Percentiles rank a stretch among this genome's conserved stretches.
Evolutionary conservation across 371 early-diverging fungal species (phyloP).

Genomic region (Coemansia sp.): DNA sequence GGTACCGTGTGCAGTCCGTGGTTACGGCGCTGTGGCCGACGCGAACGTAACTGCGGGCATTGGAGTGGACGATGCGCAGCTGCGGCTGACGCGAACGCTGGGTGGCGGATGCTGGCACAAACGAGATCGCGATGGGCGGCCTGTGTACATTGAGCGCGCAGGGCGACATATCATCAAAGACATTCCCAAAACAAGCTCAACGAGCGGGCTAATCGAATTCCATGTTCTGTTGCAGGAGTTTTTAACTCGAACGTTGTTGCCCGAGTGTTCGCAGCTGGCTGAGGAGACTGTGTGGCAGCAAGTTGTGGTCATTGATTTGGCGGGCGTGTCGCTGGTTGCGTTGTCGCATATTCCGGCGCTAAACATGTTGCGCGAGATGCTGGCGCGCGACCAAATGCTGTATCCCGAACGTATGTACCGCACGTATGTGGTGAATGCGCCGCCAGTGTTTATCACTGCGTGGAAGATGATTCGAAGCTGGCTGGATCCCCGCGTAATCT

Average conservation of each 20-base stretch:
- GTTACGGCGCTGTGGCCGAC: constrained; percentile 66
- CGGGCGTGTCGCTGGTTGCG: constrained; percentile 60
- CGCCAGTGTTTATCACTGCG: constrained; percentile 75
- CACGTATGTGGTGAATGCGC: constrained; percentile 81
- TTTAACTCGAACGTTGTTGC: constrained; percentile 67
- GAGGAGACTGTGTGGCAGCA: constrained; percentile 71
- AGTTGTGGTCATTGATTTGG: constrained; percentile 82
- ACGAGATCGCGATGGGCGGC: constrained; percentile 75
- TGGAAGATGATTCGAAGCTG: constrained; percentile 81
- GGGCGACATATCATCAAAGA: constrained; percentile 71
- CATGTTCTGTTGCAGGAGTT: constrained; percentile 81
- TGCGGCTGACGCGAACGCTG: constrained; percentile 66
- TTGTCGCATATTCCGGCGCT: constrained; percentile 78
- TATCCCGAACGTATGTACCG: constrained; percentile 82
- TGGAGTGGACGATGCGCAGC: constrained; percentile 68
- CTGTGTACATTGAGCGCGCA: constrained; percentile 79
- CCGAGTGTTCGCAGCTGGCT: constrained; percentile 67
- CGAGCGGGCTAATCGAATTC: constrained; percentile 67
- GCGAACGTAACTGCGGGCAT: constrained; percentile 62
- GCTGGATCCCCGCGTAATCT: constrained; percentile 80
- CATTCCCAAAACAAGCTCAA: constrained; percentile 63
- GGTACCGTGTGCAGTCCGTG: constrained; percentile 73
- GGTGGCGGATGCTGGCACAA: constrained; percentile 84
- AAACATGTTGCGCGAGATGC: constrained; percentile 67
- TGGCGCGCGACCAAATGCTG: constrained; percentile 77